phyloP scores from a whole-genome alignment of 2,329 filamentous ascomycete genomes.

The Mycogone perniciosa region DNA sequence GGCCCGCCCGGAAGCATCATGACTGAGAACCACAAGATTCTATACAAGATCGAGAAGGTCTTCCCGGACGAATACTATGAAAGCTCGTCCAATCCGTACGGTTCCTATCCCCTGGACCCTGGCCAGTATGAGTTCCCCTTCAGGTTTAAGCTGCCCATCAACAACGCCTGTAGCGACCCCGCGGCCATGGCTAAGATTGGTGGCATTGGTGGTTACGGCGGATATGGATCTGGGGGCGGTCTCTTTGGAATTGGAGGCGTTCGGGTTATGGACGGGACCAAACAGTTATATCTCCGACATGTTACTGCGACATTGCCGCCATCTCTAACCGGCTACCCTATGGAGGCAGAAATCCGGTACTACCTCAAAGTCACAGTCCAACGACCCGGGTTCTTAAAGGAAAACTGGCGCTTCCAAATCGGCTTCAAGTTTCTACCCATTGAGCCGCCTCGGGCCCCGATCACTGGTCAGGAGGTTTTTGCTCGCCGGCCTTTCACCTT shows the following conservation, averaged over 20 bases:
- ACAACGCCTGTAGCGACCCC: slow-evolving; percentile 61
- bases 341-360: slow-evolving; percentile 85
- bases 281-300: slow-evolving; percentile 60
- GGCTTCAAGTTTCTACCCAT: slow-evolving; percentile 88
- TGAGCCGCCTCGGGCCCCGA: slow-evolving; percentile 69
- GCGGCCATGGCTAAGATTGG: slow-evolving; percentile 48
- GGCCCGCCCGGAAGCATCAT: slow-evolving; percentile 37
- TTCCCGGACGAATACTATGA: slow-evolving; percentile 54
- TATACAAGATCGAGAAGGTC: slow-evolving; percentile 68
- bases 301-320: slow-evolving; percentile 83
- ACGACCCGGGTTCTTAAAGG: slow-evolving; percentile 80
- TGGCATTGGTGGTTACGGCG: slow-evolving; percentile 48
- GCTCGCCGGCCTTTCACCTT: slow-evolving; percentile 66
- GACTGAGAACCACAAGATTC: slow-evolving; percentile 61
- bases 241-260: slow-evolving; percentile 46
- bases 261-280: slow-evolving; percentile 56
- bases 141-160: slow-evolving; percentile 69
- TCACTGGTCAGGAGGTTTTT: slow-evolving; percentile 71
- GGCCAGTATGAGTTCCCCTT: slow-evolving; percentile 74
- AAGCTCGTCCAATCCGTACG: slow-evolving; percentile 35
- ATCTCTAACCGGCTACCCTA: slow-evolving; percentile 78
- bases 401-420: slow-evolving; percentile 67
- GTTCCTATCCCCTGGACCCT: slow-evolving; percentile 54
- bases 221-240: slow-evolving; percentile 38
- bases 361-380: slow-evolving; percentile 94